These are phyloP conservation scores for Yamadazyma endophytica DNA, from an alignment of 805 yeast species.

Conservation along the genomic window DNA sequence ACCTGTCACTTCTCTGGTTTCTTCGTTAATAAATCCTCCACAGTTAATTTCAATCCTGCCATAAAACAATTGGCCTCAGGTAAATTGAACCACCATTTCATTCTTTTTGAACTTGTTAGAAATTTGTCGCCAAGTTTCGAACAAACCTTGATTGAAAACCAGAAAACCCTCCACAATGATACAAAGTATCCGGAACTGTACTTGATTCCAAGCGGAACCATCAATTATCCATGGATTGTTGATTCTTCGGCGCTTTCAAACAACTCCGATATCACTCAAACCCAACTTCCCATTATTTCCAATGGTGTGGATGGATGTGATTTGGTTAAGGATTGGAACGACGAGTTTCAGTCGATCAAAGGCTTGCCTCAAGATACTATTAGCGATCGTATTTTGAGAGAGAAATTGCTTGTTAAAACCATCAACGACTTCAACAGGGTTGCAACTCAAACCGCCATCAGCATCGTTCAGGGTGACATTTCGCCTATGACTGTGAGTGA, in stretches of 20 bases:
- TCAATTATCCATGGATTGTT: conserved; percentile 80
- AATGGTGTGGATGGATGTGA: conserved; percentile 62
- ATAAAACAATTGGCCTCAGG: conserved; percentile 36
- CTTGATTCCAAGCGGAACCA: conserved; percentile 55
- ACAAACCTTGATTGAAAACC: conserved; percentile 50
- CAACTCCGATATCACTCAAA: conserved; percentile 54
- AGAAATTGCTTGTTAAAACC: conserved; percentile 65
- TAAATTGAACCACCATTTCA: conserved; percentile 34
- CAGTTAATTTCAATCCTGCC: conserved; percentile 66
- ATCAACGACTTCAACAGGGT: conserved; percentile 71
- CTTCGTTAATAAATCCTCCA: conserved; percentile 66
- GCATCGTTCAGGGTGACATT: conserved; percentile 69
- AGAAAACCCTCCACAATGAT: conserved; percentile 34
- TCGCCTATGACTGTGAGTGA: conserved; percentile 80
- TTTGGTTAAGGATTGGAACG: conserved; percentile 76
- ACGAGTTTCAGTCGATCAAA: conserved; percentile 77
- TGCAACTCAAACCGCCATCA: conserved; percentile 77
- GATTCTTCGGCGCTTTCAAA: conserved; percentile 14
- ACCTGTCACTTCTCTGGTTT: conserved; percentile 81
- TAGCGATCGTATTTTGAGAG: conserved; percentile 69
- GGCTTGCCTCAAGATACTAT: conserved; percentile 61
- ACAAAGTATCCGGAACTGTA: conserved; percentile 50
- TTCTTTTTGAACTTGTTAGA: conserved; percentile 58
- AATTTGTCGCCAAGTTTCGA: conserved; percentile 62
- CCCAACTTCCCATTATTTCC: conserved; percentile 51